These are phyloP conservation scores for Trichoderma sp. DNA, from an alignment of 2,329 filamentous ascomycete genomes.

Conservation along the genomic window DNA sequence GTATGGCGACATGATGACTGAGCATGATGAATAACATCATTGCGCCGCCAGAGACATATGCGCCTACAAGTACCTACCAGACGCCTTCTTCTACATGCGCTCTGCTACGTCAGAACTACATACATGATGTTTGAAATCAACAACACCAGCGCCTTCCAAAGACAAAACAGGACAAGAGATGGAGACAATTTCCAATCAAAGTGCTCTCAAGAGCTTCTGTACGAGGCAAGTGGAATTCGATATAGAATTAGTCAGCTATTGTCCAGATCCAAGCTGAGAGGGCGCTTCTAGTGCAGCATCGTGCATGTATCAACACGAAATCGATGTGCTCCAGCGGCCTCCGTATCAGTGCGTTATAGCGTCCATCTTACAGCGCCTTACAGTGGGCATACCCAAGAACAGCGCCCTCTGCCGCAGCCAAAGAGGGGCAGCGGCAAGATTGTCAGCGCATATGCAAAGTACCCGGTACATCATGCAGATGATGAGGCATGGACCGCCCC, in stretches of 20 bases:
- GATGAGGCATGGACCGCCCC: neutral
- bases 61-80: no score
- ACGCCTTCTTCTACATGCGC: constrained; percentile 3
- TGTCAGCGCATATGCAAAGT: constrained; percentile 3
- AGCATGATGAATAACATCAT: neutral
- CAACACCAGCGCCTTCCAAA: neutral
- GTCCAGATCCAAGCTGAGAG: neutral
- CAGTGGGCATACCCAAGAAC: neutral
- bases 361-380: constrained; percentile 3
- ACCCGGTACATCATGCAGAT: neutral
- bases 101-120: neutral
- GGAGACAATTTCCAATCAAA: neutral
- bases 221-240: neutral
- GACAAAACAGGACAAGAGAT: neutral
- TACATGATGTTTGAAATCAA: neutral
- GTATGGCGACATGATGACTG: neutral
- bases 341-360: neutral
- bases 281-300: neutral
- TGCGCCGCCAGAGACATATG: neutral
- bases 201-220: neutral
- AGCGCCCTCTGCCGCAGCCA: constrained; percentile 7
- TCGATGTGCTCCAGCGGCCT: neutral
- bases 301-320: neutral
- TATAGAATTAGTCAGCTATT: neutral
- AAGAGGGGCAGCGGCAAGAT: constrained; percentile 10